Evolutionary conservation across 2,329 filamentous ascomycete genomes (phyloP).

Genomic region (Aspergillus puulaauensis): DNA sequence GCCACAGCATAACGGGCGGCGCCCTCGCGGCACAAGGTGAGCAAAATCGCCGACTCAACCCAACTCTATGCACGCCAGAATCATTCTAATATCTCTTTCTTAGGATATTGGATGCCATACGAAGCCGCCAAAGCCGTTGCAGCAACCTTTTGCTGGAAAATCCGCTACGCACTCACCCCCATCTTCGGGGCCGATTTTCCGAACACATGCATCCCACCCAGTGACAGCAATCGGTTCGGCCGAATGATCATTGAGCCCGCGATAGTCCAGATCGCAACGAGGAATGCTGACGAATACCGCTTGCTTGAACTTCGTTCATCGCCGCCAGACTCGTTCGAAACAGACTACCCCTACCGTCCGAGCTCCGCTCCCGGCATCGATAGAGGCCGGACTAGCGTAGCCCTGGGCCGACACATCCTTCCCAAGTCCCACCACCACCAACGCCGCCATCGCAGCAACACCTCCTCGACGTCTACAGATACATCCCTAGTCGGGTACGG

Average conservation of each 20-base stretch:
- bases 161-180: conserved; percentile 82
- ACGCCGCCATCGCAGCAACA: neutral
- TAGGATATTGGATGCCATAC: conserved; percentile 97
- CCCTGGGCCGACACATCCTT: conserved; percentile 21
- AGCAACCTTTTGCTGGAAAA: conserved; percentile 82
- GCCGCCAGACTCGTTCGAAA: neutral
- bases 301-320: conserved; percentile 26
- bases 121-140: conserved; percentile 82
- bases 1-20: conserved; percentile 91
- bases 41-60: neutral
- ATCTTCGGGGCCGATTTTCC: conserved; percentile 86
- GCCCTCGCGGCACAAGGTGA: conserved; percentile 85
- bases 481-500: conserved; percentile 37
- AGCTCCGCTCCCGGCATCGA: conserved; percentile 8
- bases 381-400: neutral
- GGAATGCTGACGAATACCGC: conserved; percentile 32
- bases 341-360: conserved; percentile 8
- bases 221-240: conserved; percentile 60
- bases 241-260: conserved; percentile 64
- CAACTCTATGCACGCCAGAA: neutral
- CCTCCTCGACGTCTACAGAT: conserved; percentile 23
- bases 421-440: conserved; percentile 21
- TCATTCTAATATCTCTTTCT: neutral
- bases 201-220: conserved; percentile 64
- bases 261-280: conserved; percentile 55